Conservation (phyloP, 139 green algal species). For the Micromonas pusilla region DNA sequence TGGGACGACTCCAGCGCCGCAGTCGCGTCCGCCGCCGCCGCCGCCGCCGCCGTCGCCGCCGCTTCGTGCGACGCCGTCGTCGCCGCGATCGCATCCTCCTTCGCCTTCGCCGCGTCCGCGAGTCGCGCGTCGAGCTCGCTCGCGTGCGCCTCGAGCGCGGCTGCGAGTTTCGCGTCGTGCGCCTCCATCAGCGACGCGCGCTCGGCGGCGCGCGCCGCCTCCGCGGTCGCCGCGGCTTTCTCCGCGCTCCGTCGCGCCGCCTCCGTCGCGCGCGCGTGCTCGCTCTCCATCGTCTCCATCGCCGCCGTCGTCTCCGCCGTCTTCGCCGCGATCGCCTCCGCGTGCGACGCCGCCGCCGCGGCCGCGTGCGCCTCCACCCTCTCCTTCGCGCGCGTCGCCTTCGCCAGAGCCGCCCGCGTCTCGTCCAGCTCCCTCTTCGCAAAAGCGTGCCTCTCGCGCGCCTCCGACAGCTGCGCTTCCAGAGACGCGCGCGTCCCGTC, state of each 20-base stretch:
- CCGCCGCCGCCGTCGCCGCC: too few species aligned
- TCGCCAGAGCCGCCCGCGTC: neutral
- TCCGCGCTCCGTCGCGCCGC: neutral
- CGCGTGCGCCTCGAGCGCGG: neutral
- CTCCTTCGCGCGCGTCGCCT: neutral
- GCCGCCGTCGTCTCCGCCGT: neutral
- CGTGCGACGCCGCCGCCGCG: neutral
- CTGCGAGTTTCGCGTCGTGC: neutral
- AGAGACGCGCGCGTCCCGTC: neutral
- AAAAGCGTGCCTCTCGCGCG: neutral
- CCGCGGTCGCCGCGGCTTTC: neutral
- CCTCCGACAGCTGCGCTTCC: neutral
- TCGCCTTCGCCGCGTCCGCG: neutral
- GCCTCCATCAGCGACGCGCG: neutral
- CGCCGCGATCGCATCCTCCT: too few species aligned
- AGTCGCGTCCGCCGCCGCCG: too few species aligned
- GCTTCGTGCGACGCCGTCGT: too few species aligned
- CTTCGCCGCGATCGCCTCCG: neutral
- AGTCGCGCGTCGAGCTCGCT: neutral
- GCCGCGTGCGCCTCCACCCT: neutral
- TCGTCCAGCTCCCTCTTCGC: neutral
- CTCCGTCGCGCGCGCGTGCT: neutral
- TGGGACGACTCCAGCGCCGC: too few species aligned
- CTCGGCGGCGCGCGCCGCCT: neutral
- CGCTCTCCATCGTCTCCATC: neutral